phyloP scores from a whole-genome alignment of 345 rosid species.

The Hibiscus mutabilis region DNA sequence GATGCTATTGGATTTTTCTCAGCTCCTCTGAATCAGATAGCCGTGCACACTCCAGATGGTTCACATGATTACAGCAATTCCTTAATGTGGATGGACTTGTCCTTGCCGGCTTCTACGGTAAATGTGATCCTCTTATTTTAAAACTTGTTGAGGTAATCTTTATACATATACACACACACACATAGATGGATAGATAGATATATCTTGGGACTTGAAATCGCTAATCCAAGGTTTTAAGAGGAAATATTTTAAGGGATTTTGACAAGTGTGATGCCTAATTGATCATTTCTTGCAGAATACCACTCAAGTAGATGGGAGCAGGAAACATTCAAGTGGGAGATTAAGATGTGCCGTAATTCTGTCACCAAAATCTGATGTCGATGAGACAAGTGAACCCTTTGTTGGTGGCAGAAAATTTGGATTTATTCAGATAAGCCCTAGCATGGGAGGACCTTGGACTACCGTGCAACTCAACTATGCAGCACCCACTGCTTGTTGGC shows the following conservation, averaged over 20 bases:
- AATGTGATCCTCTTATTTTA: slow-evolving; percentile 3
- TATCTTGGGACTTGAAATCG: neutral
- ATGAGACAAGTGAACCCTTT: slow-evolving; percentile 29
- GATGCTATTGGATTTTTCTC: slow-evolving; percentile 66
- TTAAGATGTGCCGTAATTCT: slow-evolving; percentile 66
- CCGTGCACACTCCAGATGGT: slow-evolving; percentile 35
- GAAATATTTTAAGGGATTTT: neutral
- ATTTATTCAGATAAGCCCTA: slow-evolving; percentile 88
- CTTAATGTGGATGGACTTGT: slow-evolving; percentile 64
- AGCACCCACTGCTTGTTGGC: slow-evolving; percentile 98
- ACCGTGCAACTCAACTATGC: slow-evolving; percentile 90
- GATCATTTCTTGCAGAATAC: slow-evolving; percentile 34
- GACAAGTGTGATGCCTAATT: slow-evolving; percentile 5
- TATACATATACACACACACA: too few species aligned
- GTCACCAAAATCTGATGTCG: slow-evolving; percentile 47
- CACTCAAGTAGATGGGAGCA: slow-evolving; percentile 27
- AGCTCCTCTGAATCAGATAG: slow-evolving; percentile 65
- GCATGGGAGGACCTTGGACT: slow-evolving; percentile 91
- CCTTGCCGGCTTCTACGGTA: slow-evolving; percentile 47
- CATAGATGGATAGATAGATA: too few species aligned
- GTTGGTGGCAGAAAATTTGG: slow-evolving; percentile 50
- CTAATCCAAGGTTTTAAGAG: neutral
- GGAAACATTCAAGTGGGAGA: slow-evolving; percentile 40
- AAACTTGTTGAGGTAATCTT: neutral
- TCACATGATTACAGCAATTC: slow-evolving; percentile 36